phyloP scores from a whole-genome alignment of 1,139 yeast species.

The Pichiaceae sp. region DNA sequence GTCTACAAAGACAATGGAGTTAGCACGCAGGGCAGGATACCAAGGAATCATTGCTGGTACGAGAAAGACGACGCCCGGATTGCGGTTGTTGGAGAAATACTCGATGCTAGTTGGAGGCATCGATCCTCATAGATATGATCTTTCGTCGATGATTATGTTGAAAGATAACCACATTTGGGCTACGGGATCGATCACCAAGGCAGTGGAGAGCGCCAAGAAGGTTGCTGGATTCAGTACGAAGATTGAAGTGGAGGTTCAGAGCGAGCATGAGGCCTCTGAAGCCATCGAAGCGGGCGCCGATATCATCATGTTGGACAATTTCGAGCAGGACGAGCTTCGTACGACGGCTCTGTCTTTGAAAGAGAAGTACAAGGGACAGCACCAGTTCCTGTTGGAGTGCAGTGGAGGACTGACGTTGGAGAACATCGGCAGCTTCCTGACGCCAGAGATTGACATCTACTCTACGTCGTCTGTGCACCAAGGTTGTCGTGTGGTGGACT shows the following conservation, averaged over 20 bases:
- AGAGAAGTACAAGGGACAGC: conserved; percentile 41
- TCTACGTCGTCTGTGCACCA: conserved; percentile 93
- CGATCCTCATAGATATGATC: conserved; percentile 86
- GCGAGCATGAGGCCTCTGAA: conserved; percentile 78
- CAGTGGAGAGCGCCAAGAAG: conserved; percentile 65
- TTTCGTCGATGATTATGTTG: conserved; percentile 92
- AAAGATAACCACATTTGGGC: conserved; percentile 93
- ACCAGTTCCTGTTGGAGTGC: conserved; percentile 70
- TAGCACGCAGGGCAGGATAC: conserved; percentile 69
- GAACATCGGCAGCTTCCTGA: conserved; percentile 57
- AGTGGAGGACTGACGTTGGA: conserved; percentile 80
- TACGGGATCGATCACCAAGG: conserved; percentile 82
- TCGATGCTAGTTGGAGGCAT: conserved; percentile 95
- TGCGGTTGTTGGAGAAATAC: conserved; percentile 80
- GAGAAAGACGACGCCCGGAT: conserved; percentile 94
- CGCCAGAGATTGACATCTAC: conserved; percentile 80
- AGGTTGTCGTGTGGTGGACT: conserved; percentile 76
- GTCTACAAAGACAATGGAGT: conserved; percentile 45
- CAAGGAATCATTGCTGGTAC: conserved; percentile 92
- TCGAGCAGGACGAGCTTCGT: conserved; percentile 58
- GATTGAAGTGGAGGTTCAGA: conserved; percentile 86
- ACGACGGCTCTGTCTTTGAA: conserved; percentile 60
- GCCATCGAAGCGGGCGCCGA: conserved; percentile 96
- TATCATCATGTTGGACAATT: conserved; percentile 91
- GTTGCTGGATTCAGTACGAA: conserved; percentile 88